Percentiles rank a stretch among this genome's conserved stretches.
Conservation (phyloP, 2,329 filamentous ascomycete genomes). For the Plectosphaerella cucumerina region DNA sequence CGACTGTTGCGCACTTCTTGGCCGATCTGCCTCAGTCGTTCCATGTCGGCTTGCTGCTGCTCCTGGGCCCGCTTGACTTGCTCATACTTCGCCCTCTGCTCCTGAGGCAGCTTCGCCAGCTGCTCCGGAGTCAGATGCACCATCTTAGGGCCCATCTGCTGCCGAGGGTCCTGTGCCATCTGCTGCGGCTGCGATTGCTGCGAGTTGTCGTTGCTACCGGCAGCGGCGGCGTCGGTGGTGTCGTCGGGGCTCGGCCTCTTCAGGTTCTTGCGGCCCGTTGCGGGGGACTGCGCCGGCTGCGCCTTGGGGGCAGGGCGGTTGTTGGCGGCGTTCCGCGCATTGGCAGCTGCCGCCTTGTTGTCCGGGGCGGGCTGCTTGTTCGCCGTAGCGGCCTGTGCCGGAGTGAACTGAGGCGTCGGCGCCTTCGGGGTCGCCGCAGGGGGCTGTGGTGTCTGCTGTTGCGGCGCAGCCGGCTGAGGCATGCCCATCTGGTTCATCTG, state of each 20-base stretch:
- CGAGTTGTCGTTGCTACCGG: conserved; percentile 8
- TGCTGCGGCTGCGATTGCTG: conserved; percentile 18
- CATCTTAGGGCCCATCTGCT: conserved; percentile 9
- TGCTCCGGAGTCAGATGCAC: conserved; percentile 29
- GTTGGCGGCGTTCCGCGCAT: conserved; percentile 11
- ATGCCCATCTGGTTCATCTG: conserved; percentile 15
- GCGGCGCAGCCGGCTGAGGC: conserved; percentile 13
- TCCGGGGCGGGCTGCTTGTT: conserved; percentile 13
- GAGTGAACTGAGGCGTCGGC: neutral
- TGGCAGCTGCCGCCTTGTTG: conserved; percentile 4
- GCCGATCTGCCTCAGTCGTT: conserved; percentile 28
- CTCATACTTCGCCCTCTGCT: conserved; percentile 42
- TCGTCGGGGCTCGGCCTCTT: conserved; percentile 50
- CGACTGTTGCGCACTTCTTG: conserved; percentile 35
- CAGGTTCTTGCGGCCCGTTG: conserved; percentile 37
- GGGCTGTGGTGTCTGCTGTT: neutral
- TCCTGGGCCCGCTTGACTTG: conserved; percentile 19
- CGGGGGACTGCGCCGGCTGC: conserved; percentile 31
- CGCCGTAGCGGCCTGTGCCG: conserved; percentile 4
- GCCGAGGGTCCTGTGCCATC: conserved; percentile 14
- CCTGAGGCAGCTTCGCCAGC: conserved; percentile 35
- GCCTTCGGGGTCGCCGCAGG: conserved; percentile 3
- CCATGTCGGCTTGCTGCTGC: conserved; percentile 8
- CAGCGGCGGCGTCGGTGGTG: conserved; percentile 15
- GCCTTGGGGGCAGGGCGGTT: conserved; percentile 26